Evolutionary conservation across 768 basidiomycete genomes (phyloP).

Genomic region (Amanita thiersii): DNA sequence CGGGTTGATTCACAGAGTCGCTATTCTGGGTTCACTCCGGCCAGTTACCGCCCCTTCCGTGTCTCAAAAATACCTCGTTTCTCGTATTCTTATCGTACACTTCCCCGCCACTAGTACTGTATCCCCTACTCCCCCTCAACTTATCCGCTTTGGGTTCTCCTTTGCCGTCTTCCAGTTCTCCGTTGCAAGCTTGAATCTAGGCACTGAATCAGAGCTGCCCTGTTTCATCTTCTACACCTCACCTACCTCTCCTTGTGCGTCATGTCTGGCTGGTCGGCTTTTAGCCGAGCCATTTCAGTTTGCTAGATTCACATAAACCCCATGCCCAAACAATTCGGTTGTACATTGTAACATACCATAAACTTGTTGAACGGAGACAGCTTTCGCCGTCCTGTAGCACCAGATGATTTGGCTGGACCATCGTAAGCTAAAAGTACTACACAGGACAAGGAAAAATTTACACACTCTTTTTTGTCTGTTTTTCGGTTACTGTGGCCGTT

Average conservation of each 20-base stretch:
- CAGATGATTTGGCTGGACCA: conserved; percentile 40
- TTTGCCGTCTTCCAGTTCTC: conserved; percentile 72
- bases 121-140: conserved; percentile 16
- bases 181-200: conserved; percentile 66
- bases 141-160: conserved; percentile 49
- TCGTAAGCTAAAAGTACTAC: background rate
- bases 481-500: conserved; percentile 25
- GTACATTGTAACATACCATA: conserved; percentile 29
- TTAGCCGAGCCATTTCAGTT: conserved; percentile 71
- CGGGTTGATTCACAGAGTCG: conserved; percentile 1
- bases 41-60: too few relatives aligned
- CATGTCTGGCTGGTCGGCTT: conserved; percentile 66
- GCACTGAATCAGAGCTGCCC: background rate
- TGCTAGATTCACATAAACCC: conserved; percentile 44
- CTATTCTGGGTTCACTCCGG: too few relatives aligned
- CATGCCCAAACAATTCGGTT: conserved; percentile 1
- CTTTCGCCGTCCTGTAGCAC: conserved; percentile 42
- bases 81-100: too few relatives aligned
- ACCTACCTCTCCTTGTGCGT: conserved; percentile 66
- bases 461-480: conserved; percentile 52
- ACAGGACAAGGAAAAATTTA: background rate
- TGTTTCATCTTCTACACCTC: background rate
- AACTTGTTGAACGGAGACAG: conserved; percentile 74
- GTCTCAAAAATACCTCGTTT: too few relatives aligned
- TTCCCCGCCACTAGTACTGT: too few relatives aligned